Percentiles rank a stretch among this genome's conserved stretches.
These are phyloP conservation scores for Triangularia verruculosa DNA, from an alignment of 2,329 filamentous ascomycete genomes.

Conservation along the genomic window DNA sequence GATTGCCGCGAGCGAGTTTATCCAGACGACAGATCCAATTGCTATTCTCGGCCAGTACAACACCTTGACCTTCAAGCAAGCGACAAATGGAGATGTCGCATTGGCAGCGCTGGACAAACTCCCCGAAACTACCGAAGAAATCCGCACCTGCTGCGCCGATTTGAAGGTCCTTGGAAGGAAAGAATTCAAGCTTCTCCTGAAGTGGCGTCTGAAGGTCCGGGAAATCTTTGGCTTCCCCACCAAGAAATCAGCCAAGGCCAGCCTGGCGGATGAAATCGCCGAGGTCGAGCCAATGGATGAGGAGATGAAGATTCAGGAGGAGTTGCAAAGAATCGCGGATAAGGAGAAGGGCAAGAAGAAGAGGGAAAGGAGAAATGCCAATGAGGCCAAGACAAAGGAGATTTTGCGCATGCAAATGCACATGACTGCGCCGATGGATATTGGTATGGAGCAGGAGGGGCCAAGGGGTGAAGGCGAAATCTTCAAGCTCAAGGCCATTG, in stretches of 20 bases:
- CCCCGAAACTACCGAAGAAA: conserved; percentile 81
- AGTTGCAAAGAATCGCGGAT: conserved; percentile 78
- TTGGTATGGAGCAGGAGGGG: conserved; percentile 83
- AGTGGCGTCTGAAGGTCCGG: conserved; percentile 84
- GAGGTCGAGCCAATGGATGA: conserved; percentile 91
- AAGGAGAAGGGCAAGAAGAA: conserved; percentile 74
- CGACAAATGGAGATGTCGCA: conserved; percentile 78
- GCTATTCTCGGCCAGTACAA: conserved; percentile 85
- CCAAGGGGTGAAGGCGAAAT: conserved; percentile 77
- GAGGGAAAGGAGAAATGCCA: conserved; percentile 80
- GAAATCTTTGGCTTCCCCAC: conserved; percentile 85
- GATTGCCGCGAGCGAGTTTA: conserved; percentile 83
- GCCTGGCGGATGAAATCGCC: conserved; percentile 66
- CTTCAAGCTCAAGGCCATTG: conserved; percentile 79
- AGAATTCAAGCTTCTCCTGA: conserved; percentile 86
- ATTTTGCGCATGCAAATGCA: conserved; percentile 96
- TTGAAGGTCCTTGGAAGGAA: conserved; percentile 88
- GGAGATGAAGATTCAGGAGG: conserved; percentile 84
- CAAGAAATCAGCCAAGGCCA: conserved; percentile 61
- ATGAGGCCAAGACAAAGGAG: conserved; percentile 91
- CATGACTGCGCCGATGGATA: conserved; percentile 94
- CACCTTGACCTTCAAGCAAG: conserved; percentile 76
- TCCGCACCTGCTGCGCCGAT: conserved; percentile 74
- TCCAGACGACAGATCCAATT: conserved; percentile 90
- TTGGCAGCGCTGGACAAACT: conserved; percentile 82